Evolutionary conservation across 1,139 yeast species (phyloP).

Genomic region (Pneumocystis jirovecii): DNA sequence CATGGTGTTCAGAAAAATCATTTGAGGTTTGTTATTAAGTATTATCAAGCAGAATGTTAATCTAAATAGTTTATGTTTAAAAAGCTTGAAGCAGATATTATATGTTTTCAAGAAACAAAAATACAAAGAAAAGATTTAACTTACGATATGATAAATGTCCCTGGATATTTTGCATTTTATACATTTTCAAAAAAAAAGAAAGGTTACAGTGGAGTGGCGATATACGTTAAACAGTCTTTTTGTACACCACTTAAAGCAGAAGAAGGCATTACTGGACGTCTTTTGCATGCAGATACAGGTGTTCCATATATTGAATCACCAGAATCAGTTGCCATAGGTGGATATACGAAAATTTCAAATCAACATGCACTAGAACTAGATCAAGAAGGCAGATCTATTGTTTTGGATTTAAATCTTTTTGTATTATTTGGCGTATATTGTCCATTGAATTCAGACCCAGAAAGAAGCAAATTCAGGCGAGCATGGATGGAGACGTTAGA

Average conservation of each 20-base stretch:
- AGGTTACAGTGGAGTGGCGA: constrained; percentile 88
- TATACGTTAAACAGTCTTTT: constrained; percentile 45
- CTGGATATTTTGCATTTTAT: constrained; percentile 49
- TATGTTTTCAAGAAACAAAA: constrained; percentile 77
- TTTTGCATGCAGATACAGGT: constrained; percentile 19
- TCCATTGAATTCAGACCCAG: constrained; percentile 68
- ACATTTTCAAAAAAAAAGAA: constrained; percentile 45
- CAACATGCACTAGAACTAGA: constrained; percentile 39
- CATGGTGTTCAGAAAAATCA: not conserved
- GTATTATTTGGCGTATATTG: constrained; percentile 67
- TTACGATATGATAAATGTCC: constrained; percentile 39
- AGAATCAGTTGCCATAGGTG: constrained; percentile 41
- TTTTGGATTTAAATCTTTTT: constrained; percentile 52
- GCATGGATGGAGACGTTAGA: constrained; percentile 45
- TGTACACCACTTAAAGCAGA: constrained; percentile 54
- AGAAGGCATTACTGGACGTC: constrained; percentile 74
- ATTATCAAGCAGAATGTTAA: not conserved
- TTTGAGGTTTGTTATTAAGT: constrained; percentile 2
- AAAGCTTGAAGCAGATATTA: constrained; percentile 51
- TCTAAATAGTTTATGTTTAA: constrained; percentile 31
- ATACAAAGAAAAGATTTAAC: constrained; percentile 38
- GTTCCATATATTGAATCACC: constrained; percentile 13
- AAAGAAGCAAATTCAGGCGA: constrained; percentile 42
- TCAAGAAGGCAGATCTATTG: constrained; percentile 68
- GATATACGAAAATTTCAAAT: constrained; percentile 34